Base-by-base conservation (phyloP, 768 basidiomycete species). In the Kwoniella dendrophila region DNA sequence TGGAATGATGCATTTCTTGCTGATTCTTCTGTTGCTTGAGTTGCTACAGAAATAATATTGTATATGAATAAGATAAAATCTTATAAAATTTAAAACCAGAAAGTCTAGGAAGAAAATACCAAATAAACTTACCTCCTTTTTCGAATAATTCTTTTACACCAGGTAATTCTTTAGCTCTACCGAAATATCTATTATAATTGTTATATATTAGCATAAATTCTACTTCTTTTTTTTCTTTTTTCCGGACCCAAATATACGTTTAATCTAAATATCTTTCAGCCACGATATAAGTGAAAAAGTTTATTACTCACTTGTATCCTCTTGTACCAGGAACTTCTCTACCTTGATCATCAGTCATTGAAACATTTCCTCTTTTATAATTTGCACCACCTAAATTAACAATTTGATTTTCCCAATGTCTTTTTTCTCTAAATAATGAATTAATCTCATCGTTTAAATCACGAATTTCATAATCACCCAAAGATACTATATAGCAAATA, bases 401-500 rank as follows among this genome's bases (percentile, higher is more conserved):
- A 52, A 98, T 96, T 78, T 96, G 94, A 69, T 93, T 94, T 81
- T 98, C 95, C 91, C 92, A 98, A 79, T 97, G 94, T 43, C 89
- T 81, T 78, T 98, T 97, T 81, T 99, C 95, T 33, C 95, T 85
- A 84, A 99, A 82, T 14, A 96, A 82, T 74, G 88, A 90, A 83
- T 98, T 99, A 67, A 99, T 99, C 73, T 97, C 93, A 78, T 98
- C 94, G 76, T 99, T 99, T 43, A 97, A 73, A 77, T 97, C 95
- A 29, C 95, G 87, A 48, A 94, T 87, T 81, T 97, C 93, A 75
- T 97, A 97, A 82, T 97, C 92, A 26, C 90, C 89, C 77, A 97
- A 79, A 54, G 92, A 91, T 70, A 90, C 94, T 97, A 71, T 11
- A 57, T 22, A 3, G 34, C 3, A 26, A 32, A 56, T 3, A 45